These are phyloP conservation scores for Tinospora cordifolia DNA, from an alignment of 164 flowering plant species.

Conservation along the genomic window DNA sequence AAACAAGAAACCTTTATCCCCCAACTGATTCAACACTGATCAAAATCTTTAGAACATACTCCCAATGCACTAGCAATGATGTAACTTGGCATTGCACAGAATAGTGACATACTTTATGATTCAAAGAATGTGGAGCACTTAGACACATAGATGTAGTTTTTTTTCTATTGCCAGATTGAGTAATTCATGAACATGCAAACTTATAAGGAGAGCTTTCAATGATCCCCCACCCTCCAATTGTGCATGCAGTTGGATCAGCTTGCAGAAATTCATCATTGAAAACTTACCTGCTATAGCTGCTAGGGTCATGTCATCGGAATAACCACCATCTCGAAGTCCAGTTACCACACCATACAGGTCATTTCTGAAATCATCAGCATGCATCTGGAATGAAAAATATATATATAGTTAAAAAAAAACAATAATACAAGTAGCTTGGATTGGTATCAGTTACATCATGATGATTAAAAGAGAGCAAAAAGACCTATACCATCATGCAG, in stretches of 20 bases:
- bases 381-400: constrained; percentile 74
- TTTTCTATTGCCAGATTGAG: background rate
- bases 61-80: background rate
- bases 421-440: background rate
- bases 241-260: too few relatives aligned
- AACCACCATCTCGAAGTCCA: constrained; percentile 85
- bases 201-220: background rate
- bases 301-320: constrained; percentile 98
- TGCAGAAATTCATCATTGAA: background rate
- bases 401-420: too few relatives aligned
- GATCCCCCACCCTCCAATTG: background rate
- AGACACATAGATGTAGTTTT: background rate
- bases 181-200: background rate
- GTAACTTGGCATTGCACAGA: too few relatives aligned
- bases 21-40: background rate
- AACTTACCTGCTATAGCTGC: constrained; percentile 81
- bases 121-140: background rate
- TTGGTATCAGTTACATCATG: too few relatives aligned
- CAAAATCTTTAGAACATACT: background rate
- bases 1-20: too few relatives aligned
- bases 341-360: constrained; percentile 71
- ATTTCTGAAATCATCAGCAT: constrained; percentile 89
- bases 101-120: background rate
- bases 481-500: constrained; percentile 86
- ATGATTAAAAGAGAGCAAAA: constrained; percentile 8